These are phyloP conservation scores for Crepidotus sp. DNA, from an alignment of 1,284 basidiomycete genomes.

Conservation along the genomic window DNA sequence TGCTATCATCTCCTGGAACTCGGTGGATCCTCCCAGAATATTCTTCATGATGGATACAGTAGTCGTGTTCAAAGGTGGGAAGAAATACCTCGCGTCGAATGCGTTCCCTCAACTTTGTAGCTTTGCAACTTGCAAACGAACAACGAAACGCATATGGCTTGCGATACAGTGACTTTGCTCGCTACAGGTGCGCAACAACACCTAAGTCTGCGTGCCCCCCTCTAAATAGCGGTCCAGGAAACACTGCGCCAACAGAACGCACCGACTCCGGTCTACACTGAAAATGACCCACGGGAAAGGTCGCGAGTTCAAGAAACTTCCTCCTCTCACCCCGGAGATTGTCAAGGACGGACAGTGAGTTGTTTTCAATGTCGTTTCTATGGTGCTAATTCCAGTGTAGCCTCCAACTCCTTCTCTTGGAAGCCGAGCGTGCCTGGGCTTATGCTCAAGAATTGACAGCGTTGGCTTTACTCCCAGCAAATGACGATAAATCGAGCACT, in stretches of 20 bases:
- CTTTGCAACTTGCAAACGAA: constrained; percentile 77
- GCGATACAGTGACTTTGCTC: constrained; percentile 79
- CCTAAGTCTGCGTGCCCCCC: background rate
- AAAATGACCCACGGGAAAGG: constrained; percentile 86
- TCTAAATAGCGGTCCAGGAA: constrained; percentile 41
- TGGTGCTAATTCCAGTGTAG: constrained; percentile 30
- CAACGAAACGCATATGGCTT: constrained; percentile 88
- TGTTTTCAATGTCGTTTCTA: background rate
- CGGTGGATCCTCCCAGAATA: constrained; percentile 19
- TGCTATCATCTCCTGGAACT: constrained; percentile 15
- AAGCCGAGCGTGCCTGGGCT: constrained; percentile 88
- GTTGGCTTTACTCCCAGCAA: constrained; percentile 44
- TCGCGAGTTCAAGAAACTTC: constrained; percentile 79
- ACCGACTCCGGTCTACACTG: constrained; percentile 76
- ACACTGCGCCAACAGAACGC: constrained; percentile 85
- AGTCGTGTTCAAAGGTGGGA: constrained; percentile 30
- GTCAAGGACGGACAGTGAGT: constrained; percentile 78
- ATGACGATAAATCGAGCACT: constrained; percentile 42
- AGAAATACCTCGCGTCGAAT: constrained; percentile 1
- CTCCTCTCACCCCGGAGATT: constrained; percentile 52
- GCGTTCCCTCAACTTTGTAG: constrained; percentile 29
- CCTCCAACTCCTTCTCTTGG: constrained; percentile 78
- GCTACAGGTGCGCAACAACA: constrained; percentile 55
- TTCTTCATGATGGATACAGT: constrained; percentile 25
- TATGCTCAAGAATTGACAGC: constrained; percentile 75